Evolutionary conservation across 2,329 filamentous ascomycete genomes (phyloP), one percentile per base, ranked within the genome.

Genomic region (Magnaporthiopsis rhizophila): DNA sequence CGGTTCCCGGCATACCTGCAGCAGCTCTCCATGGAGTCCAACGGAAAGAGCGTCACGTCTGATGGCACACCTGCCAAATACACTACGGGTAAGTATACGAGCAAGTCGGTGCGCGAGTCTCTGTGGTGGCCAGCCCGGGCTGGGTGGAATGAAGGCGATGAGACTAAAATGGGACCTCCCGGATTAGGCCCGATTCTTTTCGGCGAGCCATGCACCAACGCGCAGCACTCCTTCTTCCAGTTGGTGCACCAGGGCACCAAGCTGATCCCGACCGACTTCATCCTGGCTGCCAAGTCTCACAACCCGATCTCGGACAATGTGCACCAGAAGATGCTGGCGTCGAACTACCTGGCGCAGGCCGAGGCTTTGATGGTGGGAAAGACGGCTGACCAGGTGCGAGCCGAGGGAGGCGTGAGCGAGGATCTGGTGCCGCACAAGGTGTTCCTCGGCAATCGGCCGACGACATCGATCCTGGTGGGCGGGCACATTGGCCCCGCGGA

Each of bases 201-300:
- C 75, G 95, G 95, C 74, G 95, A 99, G 84, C 95, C 95, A 64
- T 96, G 92, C 79, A 99, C 95, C 77, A 99, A 99, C 76, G 95
- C 95, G 59, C 95, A 99, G 83, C 95, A 99, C 86, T 98, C 95
- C 67, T 99, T 99, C 88, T 99, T 96, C 89, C 95, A 99, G 85
- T 89, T 99, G 61, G 88, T 99, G 66, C 95, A 99, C 84, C 95
- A 99, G 80, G 95, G 95, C 73, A 99, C 95, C 72, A 98, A 98
- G 86, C 88, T 99, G 73, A 98, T 99, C 75, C 95, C 95, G 21
- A 89, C 94, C 71, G 95, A 99, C 80, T 99, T 99, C 83, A 96
- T 99, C 80, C 83, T 99, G 71, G 95, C 95, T 56, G 93, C 92
- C 69, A 86, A 97, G 82, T 96, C 92, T 64, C 95, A 99, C 86